Evolutionary conservation across 1,284 basidiomycete genomes (phyloP), one percentile per base, ranked within the genome.

Genomic region (Psilocybe mexicana): DNA sequence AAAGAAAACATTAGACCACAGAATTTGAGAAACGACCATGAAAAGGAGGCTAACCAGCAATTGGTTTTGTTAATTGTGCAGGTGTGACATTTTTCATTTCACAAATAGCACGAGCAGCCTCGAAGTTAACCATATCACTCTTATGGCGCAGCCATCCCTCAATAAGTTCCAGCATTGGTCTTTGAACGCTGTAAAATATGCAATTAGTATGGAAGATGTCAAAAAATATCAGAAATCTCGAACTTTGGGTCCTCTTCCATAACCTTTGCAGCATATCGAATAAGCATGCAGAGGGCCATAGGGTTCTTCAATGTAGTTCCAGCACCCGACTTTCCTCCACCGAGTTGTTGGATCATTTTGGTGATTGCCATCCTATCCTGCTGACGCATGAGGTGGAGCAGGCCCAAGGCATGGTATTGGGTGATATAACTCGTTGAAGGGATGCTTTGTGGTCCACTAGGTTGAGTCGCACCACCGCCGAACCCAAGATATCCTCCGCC

Each of bases 71-170:
- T 54, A 99, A 79, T 66, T 98, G 94, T 24, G 84, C 74, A 11
- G 87, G 71, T 26, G 87, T 83, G 26, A 96, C 88, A 64, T 88
- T 87, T 72, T 87, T 91, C 90, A 98, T 93, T 73, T 98, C 96
- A 72, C 96, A 98, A 63, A 99, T 96, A 18, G 90, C 96, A 53
- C 96, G 88, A 4, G 97, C 97, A 30, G 96, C 97, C 74, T 99
- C 97, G 67, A 96, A 94, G 78, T 98, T 99, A 72, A 99, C 97
- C 97, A 98, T 99, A 74, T 99, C 97, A 70, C 94, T 96, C 82
- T 99, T 99, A 78, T 99, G 97, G 61, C 96, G 87, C 60, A 99
- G 80, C 87, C 96, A 96, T 43, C 92, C 90, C 72, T 99, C 97
- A 53, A 99, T 82, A 47, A 98, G 84, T 67, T 98, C 96, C 60